phyloP scores from a whole-genome alignment of 306 rosid genomes.

The Heteromeles arbutifolia region DNA sequence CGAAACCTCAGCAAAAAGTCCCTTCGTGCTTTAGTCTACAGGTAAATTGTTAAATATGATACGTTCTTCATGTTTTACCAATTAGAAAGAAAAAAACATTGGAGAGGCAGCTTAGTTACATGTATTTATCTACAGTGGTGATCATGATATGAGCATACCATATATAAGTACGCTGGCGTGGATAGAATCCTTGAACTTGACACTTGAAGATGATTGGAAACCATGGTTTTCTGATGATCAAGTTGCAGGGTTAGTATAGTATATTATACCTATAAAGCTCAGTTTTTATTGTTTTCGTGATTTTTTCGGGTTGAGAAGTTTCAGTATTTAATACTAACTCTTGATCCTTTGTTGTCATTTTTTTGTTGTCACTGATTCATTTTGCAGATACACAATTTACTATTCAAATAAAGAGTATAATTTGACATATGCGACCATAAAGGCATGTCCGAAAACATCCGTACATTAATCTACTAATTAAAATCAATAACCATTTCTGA shows the following conservation, averaged over 20 bases:
- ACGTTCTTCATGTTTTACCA: not conserved
- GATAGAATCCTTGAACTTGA: conserved; percentile 35
- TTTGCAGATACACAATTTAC: conserved; percentile 19
- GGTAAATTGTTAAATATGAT: not conserved
- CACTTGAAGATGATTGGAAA: conserved; percentile 23
- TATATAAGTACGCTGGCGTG: conserved; percentile 30
- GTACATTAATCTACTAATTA: not conserved
- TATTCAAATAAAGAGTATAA: not conserved
- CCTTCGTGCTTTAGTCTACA: conserved; percentile 4
- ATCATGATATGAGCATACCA: conserved; percentile 29
- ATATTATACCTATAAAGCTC: too few species aligned
- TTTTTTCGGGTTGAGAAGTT: not conserved
- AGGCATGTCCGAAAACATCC: conserved; percentile 16
- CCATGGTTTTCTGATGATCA: conserved; percentile 40
- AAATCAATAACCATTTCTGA: not conserved
- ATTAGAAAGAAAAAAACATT: too few species aligned
- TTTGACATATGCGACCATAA: conserved; percentile 37
- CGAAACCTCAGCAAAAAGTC: not conserved
- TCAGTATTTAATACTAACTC: not conserved
- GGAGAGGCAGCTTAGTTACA: too few species aligned
- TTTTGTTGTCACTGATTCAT: not conserved
- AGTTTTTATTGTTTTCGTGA: not conserved
- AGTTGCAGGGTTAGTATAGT: conserved; percentile 35
- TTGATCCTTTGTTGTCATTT: not conserved
- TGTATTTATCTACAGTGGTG: conserved; percentile 23